A percentile compares a stretch with the other conserved stretches of the same genome.
phyloP scores from a whole-genome alignment of 306 rosid genomes.

The Lathyrus aphaca region DNA sequence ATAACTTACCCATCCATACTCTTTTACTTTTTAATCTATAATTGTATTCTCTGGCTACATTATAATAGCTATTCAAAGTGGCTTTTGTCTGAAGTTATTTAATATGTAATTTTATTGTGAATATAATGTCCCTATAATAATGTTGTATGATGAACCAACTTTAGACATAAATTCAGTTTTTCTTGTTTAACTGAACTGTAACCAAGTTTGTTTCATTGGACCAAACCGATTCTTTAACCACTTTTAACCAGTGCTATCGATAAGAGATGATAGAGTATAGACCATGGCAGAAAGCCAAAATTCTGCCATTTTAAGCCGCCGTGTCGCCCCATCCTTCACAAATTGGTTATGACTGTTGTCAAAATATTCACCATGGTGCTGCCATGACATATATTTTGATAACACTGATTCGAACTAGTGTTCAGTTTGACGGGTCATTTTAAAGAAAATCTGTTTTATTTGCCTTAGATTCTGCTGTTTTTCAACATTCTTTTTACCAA shows the following conservation, averaged over 20 bases:
- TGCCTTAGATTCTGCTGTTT: neutral
- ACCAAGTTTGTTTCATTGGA: neutral
- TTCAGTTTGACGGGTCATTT: neutral
- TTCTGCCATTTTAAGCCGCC: no score
- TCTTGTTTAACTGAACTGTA: neutral
- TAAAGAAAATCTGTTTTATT: neutral
- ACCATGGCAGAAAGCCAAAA: no score
- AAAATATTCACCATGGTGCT: no score
- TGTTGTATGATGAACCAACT: neutral
- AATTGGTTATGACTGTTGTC: no score
- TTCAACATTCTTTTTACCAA: neutral
- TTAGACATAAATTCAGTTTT: neutral
- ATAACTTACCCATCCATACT: neutral
- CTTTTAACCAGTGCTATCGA: no score
- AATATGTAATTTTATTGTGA: no score
- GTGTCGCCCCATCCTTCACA: no score
- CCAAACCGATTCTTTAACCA: neutral
- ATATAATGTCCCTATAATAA: neutral
- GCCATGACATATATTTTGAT: neutral
- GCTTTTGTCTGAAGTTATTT: neutral
- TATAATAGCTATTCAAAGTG: neutral
- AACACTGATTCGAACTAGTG: neutral
- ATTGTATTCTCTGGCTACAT: neutral
- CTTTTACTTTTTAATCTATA: neutral
- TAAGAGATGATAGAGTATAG: no score